phyloP scores from a whole-genome alignment of 2,329 filamentous ascomycete genomes.

The Ceratocystis colombiana region DNA sequence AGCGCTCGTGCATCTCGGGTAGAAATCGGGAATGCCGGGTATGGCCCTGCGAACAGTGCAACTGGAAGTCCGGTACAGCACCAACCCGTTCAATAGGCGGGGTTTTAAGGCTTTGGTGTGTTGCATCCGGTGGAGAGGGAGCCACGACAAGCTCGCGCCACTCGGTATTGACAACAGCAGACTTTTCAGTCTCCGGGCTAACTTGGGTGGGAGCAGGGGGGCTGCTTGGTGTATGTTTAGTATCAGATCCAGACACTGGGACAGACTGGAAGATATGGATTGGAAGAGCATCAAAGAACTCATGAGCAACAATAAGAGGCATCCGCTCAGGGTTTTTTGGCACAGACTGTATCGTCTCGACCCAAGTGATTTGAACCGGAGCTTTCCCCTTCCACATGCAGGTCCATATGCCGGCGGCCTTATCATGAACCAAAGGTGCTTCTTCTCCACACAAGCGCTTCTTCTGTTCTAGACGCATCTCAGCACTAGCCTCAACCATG shows the following conservation, averaged over 20 bases:
- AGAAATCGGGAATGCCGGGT: slow-evolving; percentile 80
- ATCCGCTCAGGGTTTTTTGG: slow-evolving; percentile 53
- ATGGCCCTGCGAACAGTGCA: slow-evolving; percentile 62
- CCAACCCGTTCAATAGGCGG: slow-evolving; percentile 43
- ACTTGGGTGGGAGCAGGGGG: slow-evolving; percentile 29
- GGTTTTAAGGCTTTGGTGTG: slow-evolving; percentile 45
- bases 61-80: slow-evolving; percentile 69
- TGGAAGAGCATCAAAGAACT: slow-evolving; percentile 96
- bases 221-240: slow-evolving; percentile 31
- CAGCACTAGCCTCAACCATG: slow-evolving; percentile 83
- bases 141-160: slow-evolving; percentile 79
- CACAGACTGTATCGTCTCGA: slow-evolving; percentile 76
- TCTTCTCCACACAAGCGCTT: slow-evolving; percentile 67
- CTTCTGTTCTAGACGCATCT: slow-evolving; percentile 67
- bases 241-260: slow-evolving; percentile 36
- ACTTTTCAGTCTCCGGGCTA: slow-evolving; percentile 34
- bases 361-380: slow-evolving; percentile 71
- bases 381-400: slow-evolving; percentile 31
- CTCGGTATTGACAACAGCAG: slow-evolving; percentile 34
- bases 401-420: slow-evolving; percentile 7
- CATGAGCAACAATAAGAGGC: slow-evolving; percentile 91
- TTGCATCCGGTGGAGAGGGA: slow-evolving; percentile 48
- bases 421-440: slow-evolving; percentile 45
- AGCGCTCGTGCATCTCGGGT: slow-evolving; percentile 70
- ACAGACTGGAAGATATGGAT: slow-evolving; percentile 90